Evolutionary conservation across 768 basidiomycete species (phyloP).

Genomic region (Lactarius tabidus): DNA sequence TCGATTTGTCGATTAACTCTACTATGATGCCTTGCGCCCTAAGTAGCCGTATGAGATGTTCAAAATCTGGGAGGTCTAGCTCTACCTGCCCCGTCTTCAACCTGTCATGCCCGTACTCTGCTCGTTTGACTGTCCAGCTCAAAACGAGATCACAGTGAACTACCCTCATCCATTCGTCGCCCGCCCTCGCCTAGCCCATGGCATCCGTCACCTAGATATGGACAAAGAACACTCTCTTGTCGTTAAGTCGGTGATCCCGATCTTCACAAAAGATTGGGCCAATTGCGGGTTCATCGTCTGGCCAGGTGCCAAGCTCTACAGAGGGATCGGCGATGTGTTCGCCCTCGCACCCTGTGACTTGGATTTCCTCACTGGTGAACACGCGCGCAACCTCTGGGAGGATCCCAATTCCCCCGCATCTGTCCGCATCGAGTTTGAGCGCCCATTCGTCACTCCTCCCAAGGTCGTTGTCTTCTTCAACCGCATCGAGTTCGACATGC

Average conservation of each 20-base stretch:
- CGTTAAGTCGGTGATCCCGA: background rate
- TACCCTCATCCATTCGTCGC: background rate
- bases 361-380: background rate
- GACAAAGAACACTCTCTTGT: rapidly evolving
- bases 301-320: background rate
- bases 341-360: background rate
- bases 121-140: background rate
- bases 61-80: background rate
- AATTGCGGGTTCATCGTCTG: background rate
- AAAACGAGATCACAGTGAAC: background rate
- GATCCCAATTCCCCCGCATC: background rate
- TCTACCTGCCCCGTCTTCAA: background rate
- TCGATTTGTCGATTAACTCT: too few species aligned
- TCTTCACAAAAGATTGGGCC: background rate
- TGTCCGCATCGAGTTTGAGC: background rate
- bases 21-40: too few species aligned
- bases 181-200: background rate
- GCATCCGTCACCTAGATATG: background rate
- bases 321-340: background rate
- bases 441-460: background rate
- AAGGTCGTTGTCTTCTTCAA: background rate
- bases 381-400: background rate
- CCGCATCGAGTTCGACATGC: background rate
- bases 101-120: background rate
- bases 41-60: background rate